phyloP scores from a whole-genome alignment of 1,284 basidiomycete species.

The Tilletia setariae region DNA sequence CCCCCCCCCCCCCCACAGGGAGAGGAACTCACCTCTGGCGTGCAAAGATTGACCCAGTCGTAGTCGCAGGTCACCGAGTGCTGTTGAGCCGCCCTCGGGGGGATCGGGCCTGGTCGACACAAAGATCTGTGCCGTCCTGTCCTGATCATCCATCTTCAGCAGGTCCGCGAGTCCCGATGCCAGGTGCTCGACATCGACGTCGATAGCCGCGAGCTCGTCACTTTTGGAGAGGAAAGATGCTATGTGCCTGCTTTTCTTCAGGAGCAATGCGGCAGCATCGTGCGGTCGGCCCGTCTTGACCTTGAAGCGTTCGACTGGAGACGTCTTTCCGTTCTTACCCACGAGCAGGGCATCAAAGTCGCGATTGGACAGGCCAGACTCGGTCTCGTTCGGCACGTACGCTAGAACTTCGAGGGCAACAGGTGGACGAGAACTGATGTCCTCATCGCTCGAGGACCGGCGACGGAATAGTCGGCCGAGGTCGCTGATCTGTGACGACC shows the following conservation, averaged over 20 bases:
- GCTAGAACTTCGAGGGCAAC: conserved; percentile 32
- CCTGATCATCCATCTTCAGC: conserved; percentile 59
- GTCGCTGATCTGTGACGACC: conserved; percentile 26
- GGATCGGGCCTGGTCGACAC: conserved; percentile 28
- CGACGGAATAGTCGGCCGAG: conserved; percentile 18
- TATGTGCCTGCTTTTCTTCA: conserved; percentile 36
- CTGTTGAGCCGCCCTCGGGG: conserved; percentile 74
- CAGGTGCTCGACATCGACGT: conserved; percentile 26
- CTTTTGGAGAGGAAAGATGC: conserved; percentile 18
- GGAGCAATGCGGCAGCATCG: conserved; percentile 34
- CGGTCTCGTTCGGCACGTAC: conserved; percentile 20
- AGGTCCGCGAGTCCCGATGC: conserved; percentile 49
- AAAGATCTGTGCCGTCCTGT: conserved; percentile 45
- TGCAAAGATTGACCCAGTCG: conserved; percentile 65
- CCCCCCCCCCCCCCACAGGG: too few species aligned
- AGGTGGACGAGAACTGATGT: too few species aligned
- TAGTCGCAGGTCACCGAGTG: conserved; percentile 71
- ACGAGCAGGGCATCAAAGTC: conserved; percentile 32
- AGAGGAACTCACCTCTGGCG: conserved; percentile 64
- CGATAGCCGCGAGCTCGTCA: conserved; percentile 23
- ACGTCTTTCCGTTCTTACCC: conserved; percentile 21
- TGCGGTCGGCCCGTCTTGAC: conserved; percentile 20
- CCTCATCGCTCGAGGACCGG: not conserved
- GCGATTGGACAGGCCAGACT: conserved; percentile 28
- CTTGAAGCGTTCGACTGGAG: conserved; percentile 20